A percentile compares a stretch with the other conserved stretches of the same genome.
phyloP scores from a whole-genome alignment of 1,284 basidiomycete genomes.

The Abortiporus biennis region DNA sequence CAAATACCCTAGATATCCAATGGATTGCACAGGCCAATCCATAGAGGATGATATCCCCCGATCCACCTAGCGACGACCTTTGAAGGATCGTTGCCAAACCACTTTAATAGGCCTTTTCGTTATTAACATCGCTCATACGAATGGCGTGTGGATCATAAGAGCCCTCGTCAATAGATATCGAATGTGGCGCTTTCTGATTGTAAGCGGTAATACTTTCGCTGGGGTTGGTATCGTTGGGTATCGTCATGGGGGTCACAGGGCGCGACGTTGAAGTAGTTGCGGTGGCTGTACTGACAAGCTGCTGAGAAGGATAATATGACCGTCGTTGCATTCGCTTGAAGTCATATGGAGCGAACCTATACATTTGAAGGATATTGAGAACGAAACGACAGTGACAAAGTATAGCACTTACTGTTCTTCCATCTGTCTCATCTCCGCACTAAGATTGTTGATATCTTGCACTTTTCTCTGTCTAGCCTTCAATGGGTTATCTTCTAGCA shows the following conservation, averaged over 20 bases:
- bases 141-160: slow-evolving; percentile 13
- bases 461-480: slow-evolving; percentile 92
- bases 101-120: slow-evolving; percentile 13
- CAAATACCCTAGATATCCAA: no score
- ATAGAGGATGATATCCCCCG: no score
- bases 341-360: slow-evolving; percentile 78
- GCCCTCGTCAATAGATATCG: slow-evolving; percentile 20
- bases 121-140: slow-evolving; percentile 15
- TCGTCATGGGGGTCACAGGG: slow-evolving; percentile 37
- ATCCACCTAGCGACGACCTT: no score
- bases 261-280: slow-evolving; percentile 42
- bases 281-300: slow-evolving; percentile 44
- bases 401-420: slow-evolving; percentile 82
- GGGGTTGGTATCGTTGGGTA: slow-evolving; percentile 13
- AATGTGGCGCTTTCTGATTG: slow-evolving; percentile 22
- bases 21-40: no score
- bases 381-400: not conserved
- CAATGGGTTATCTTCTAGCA: slow-evolving; percentile 95
- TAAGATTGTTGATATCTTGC: slow-evolving; percentile 76
- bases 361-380: not conserved
- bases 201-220: no score
- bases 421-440: slow-evolving; percentile 93
- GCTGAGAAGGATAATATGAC: slow-evolving; percentile 70
- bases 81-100: no score
- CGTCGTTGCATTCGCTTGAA: slow-evolving; percentile 80